Evolutionary conservation across 768 basidiomycete species (phyloP).

Genomic region (Calocera viscosa): DNA sequence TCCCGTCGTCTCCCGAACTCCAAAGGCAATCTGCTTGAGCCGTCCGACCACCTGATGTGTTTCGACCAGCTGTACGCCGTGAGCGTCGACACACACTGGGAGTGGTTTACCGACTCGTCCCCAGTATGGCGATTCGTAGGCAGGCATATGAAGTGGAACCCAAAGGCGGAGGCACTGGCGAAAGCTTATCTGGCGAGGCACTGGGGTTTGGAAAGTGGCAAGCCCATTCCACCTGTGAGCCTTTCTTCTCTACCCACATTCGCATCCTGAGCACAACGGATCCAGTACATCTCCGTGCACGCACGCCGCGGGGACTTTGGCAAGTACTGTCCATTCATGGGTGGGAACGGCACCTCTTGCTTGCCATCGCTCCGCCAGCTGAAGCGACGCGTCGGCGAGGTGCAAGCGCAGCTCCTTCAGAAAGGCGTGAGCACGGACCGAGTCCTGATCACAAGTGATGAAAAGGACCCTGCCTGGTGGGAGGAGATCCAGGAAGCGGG

Average conservation of each 20-base stretch:
- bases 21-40: neutral
- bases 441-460: neutral
- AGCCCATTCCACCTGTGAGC: conserved; percentile 14
- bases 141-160: conserved; percentile 16
- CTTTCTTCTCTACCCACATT: neutral
- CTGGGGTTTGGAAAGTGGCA: neutral
- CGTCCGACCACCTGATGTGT: conserved; percentile 19
- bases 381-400: neutral
- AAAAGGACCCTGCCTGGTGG: neutral
- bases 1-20: neutral
- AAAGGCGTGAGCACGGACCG: neutral
- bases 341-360: neutral
- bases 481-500: neutral
- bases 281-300: neutral
- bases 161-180: conserved; percentile 13
- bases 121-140: conserved; percentile 19
- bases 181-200: conserved; percentile 15
- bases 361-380: neutral
- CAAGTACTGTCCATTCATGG: neutral
- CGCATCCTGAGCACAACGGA: too few species aligned
- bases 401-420: neutral
- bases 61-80: conserved; percentile 17
- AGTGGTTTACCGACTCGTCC: conserved; percentile 18
- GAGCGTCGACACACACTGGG: conserved; percentile 7
- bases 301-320: neutral